Conservation (phyloP, 257 asterid genomes). For the Nicotiana paniculata region DNA sequence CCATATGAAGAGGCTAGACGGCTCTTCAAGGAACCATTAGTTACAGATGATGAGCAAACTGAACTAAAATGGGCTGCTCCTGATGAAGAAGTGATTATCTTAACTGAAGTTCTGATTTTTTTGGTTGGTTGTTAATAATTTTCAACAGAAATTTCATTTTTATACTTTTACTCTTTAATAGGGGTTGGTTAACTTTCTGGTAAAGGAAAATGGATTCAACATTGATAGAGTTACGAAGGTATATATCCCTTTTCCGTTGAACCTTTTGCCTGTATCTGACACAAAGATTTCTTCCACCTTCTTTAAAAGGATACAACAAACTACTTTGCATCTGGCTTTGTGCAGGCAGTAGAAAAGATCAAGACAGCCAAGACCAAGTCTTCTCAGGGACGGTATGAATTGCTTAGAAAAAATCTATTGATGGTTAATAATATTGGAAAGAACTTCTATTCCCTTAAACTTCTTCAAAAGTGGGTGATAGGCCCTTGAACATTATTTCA, state of each 20-base stretch:
- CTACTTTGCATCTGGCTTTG: conserved; percentile 16
- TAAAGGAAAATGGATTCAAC: conserved; percentile 93
- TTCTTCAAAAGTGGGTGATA: not conserved
- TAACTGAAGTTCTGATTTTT: conserved; percentile 3
- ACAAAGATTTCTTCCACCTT: not conserved
- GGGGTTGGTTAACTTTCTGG: conserved; percentile 85
- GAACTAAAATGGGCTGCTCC: conserved; percentile 95
- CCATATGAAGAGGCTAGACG: conserved; percentile 86
- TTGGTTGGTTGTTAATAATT: conserved; percentile 6
- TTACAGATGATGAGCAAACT: conserved; percentile 54
- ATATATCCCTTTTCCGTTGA: conserved; percentile 16
- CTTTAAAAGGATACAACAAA: not conserved
- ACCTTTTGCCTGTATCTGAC: not conserved
- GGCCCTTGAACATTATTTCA: not conserved
- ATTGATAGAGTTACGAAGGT: conserved; percentile 83
- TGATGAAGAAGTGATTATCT: conserved; percentile 76
- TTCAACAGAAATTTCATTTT: conserved; percentile 2
- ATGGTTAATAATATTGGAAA: not conserved
- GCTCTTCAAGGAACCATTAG: conserved; percentile 91
- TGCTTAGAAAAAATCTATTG: not conserved
- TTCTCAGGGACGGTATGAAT: conserved; percentile 82
- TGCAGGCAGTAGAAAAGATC: conserved; percentile 89
- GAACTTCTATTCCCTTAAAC: not conserved
- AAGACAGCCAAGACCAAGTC: conserved; percentile 95
- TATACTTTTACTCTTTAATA: conserved; percentile 11